phyloP scores from a whole-genome alignment of 1,139 yeast species.

The Suzukiozyma palmioleophila region DNA sequence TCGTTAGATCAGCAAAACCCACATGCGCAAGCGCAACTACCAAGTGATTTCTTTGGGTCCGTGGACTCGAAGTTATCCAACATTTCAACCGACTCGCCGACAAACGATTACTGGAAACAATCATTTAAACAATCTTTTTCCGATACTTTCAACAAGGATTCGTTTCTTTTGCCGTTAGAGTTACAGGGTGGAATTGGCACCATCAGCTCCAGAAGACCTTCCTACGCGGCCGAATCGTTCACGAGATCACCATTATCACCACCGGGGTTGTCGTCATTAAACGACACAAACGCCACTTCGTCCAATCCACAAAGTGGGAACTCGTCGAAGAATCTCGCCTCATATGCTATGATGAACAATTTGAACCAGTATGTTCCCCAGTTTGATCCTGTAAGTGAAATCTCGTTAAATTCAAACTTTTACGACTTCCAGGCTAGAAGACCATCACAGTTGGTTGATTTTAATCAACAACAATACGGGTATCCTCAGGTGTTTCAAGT shows the following conservation, averaged over 20 bases:
- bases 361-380: slow-evolving; percentile 13
- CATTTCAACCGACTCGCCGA: slow-evolving; percentile 6
- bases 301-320: slow-evolving; percentile 5
- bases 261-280: not conserved
- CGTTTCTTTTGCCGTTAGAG: slow-evolving; percentile 52
- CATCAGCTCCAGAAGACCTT: slow-evolving; percentile 59
- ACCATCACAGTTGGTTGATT: slow-evolving; percentile 43
- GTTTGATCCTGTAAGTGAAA: slow-evolving; percentile 29
- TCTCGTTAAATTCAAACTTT: slow-evolving; percentile 34
- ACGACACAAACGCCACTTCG: not conserved
- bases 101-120: not conserved
- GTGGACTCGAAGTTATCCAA: slow-evolving; percentile 9
- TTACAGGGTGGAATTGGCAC: slow-evolving; percentile 62
- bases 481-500: slow-evolving; percentile 7
- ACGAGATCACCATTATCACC: slow-evolving; percentile 23
- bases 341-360: slow-evolving; percentile 23
- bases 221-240: slow-evolving; percentile 59
- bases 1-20: not conserved
- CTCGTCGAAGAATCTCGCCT: slow-evolving; percentile 8
- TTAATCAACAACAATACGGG: slow-evolving; percentile 12
- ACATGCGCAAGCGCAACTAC: not conserved
- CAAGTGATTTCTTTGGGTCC: not conserved
- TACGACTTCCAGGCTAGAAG: slow-evolving; percentile 42
- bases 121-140: not conserved
- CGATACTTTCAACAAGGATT: slow-evolving; percentile 10